Percentiles rank a stretch among this genome's conserved stretches.
phyloP scores from a whole-genome alignment of 768 basidiomycete species.

The Exsudoporus frostii region DNA sequence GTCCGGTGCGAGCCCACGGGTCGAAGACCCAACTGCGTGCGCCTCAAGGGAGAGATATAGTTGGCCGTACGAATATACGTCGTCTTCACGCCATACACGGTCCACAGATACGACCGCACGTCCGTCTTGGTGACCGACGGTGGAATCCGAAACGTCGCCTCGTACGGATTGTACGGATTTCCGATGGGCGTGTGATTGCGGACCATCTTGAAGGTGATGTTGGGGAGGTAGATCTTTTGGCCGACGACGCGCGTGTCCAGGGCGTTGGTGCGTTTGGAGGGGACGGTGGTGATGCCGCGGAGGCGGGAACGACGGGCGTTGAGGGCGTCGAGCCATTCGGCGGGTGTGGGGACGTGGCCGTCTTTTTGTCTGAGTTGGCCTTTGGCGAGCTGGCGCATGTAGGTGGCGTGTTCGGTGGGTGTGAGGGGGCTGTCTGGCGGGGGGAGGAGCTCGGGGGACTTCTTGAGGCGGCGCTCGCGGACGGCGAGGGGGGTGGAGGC shows the following conservation, averaged over 20 bases:
- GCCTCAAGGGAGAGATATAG: slow-evolving; percentile 59
- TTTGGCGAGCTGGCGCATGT: slow-evolving; percentile 53
- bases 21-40: slow-evolving; percentile 27
- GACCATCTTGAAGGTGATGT: slow-evolving; percentile 77
- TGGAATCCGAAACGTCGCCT: slow-evolving; percentile 93
- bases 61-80: slow-evolving; percentile 97
- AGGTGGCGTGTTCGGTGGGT: slow-evolving; percentile 60
- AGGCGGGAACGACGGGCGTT: slow-evolving; percentile 60
- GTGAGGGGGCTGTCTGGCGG: slow-evolving; percentile 53
- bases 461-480: slow-evolving; percentile 58
- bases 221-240: slow-evolving; percentile 85
- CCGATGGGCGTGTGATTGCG: slow-evolving; percentile 77
- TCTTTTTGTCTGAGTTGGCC: slow-evolving; percentile 43
- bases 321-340: slow-evolving; percentile 56
- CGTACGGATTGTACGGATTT: slow-evolving; percentile 87
- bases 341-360: slow-evolving; percentile 42
- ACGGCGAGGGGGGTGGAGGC: slow-evolving; percentile 74
- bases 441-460: slow-evolving; percentile 38
- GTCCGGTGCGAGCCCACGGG: slow-evolving; percentile 44
- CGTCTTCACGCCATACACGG: slow-evolving; percentile 84
- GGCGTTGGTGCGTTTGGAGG: slow-evolving; percentile 35
- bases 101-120: slow-evolving; percentile 76
- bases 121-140: slow-evolving; percentile 89
- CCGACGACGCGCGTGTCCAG: slow-evolving; percentile 61
- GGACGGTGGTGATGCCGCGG: slow-evolving; percentile 58